These are phyloP conservation scores for Boletus semigastroideus DNA, from an alignment of 1,284 basidiomycete genomes.

Conservation along the genomic window DNA sequence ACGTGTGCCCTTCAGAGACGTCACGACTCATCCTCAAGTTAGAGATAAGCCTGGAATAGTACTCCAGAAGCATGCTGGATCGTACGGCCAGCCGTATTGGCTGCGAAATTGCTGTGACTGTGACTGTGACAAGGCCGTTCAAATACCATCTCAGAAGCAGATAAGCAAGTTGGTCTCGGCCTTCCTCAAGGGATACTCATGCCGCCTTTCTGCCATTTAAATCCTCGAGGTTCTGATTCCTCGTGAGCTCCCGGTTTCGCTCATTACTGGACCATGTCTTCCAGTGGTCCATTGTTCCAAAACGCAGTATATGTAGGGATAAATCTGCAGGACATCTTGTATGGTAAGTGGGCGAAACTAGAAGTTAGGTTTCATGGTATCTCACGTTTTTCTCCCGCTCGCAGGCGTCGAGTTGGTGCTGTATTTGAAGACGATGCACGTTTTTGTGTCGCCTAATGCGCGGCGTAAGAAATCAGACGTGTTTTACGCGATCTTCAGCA, in stretches of 20 bases:
- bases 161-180: too few relatives aligned
- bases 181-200: neutral
- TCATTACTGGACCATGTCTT: slow-evolving; percentile 17
- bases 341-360: slow-evolving; percentile 15
- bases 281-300: slow-evolving; percentile 20
- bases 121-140: neutral
- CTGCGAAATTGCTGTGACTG: neutral
- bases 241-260: neutral
- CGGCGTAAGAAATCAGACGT: slow-evolving; percentile 7
- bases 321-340: slow-evolving; percentile 25
- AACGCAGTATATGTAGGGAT: slow-evolving; percentile 29
- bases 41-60: too few relatives aligned
- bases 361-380: neutral
- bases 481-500: slow-evolving; percentile 28
- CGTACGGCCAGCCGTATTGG: too few relatives aligned
- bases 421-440: slow-evolving; percentile 25
- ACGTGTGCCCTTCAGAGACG: too few relatives aligned
- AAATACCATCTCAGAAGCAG: too few relatives aligned
- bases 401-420: slow-evolving; percentile 26
- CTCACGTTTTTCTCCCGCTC: neutral
- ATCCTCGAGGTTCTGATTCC: neutral
- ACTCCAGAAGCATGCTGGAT: too few relatives aligned
- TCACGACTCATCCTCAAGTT: too few relatives aligned
- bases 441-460: slow-evolving; percentile 7
- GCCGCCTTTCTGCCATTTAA: slow-evolving; percentile 9